Base-by-base conservation (phyloP, 1,284 basidiomycete species). In the Rhodotorula sp. region DNA sequence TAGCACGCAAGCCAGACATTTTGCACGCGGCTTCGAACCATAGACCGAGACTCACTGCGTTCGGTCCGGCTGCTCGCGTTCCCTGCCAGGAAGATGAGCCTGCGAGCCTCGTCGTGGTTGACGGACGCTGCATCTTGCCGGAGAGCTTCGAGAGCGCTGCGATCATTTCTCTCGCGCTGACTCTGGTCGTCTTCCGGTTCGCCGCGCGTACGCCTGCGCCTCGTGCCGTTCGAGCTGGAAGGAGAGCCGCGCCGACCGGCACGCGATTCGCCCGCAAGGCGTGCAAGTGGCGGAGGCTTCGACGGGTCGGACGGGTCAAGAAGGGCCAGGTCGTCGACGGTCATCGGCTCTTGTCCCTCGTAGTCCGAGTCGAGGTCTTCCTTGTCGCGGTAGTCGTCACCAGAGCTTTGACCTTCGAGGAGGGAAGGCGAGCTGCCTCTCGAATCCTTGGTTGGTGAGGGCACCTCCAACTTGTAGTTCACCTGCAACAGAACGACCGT, bases 311-410 rank as follows among this genome's bases (percentile, higher is more conserved):
- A 3, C 7, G 47, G 1, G 16, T 14, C 21, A 28, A 38, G 38
- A 15, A 21, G 65, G 0, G 47, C 45, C 14, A 50, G 34, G 8
- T 66, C 50, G 52, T 69, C 58, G 59, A 49, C 54, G 7, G 64
- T 47, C 62, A 67, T 60, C 52, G 52, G 23, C n/a, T 49, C 54
- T 19, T 21, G 19, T 5, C 7, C 23, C 31, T 69, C 63, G 58
- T 67, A 66, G 45, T 70, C 69, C 21, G 56, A 55, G 5, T 64
- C 65, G 50, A 64, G n/a, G 34, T 62, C 64, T 23, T 72, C 68
- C 12, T 54, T 52, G n/a, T 49, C 60, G 23, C 63, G 66, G 43
- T 56, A 68, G 18, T 69, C 69, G 43, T 67, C 67, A 48, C 63
- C 62, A 38, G 61, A 66, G 12, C 56, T 61, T 23, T 56, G 52